Percentiles rank a stretch among this genome's conserved stretches.
Conservation (phyloP, 257 asterid species). For the Nicotiana benthamiana region DNA sequence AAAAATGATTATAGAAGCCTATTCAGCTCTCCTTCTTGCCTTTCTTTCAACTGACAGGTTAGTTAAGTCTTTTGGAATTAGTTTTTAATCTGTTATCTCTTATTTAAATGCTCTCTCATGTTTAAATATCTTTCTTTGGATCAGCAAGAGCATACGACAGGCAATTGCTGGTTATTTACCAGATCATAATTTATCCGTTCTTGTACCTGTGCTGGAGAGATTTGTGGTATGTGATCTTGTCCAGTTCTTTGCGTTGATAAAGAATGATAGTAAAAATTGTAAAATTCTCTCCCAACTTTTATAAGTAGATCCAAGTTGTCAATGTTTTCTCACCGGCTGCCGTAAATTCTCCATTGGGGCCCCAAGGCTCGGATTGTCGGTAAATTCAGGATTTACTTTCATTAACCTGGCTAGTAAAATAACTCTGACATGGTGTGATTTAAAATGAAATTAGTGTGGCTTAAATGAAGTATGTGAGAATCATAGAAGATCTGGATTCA, state of each 20-base stretch:
- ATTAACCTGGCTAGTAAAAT: neutral
- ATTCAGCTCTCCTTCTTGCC: conserved; percentile 94
- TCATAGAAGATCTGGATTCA: neutral
- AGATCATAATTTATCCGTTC: conserved; percentile 42
- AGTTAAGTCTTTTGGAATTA: neutral
- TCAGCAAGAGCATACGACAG: conserved; percentile 56
- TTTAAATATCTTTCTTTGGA: conserved; percentile 12
- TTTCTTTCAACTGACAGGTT: conserved; percentile 95
- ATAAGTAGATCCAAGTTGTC: neutral
- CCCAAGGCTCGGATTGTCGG: neutral
- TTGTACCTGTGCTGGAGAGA: conserved; percentile 94
- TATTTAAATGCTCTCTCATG: neutral
- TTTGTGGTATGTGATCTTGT: conserved; percentile 67
- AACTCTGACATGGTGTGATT: neutral
- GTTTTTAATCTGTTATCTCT: neutral
- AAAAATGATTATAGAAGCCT: conserved; percentile 96
- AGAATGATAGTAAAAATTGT: neutral
- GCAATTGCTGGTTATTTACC: conserved; percentile 72
- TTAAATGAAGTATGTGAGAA: neutral
- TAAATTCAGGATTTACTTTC: neutral
- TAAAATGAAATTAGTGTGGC: neutral
- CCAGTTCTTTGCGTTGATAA: neutral
- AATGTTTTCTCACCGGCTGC: neutral
- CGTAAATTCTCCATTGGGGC: neutral
- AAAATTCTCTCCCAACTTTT: neutral